Percentiles rank a stretch among this genome's conserved stretches.
phyloP scores from a whole-genome alignment of 257 asterid species.

The Solanum gracilifrons region DNA sequence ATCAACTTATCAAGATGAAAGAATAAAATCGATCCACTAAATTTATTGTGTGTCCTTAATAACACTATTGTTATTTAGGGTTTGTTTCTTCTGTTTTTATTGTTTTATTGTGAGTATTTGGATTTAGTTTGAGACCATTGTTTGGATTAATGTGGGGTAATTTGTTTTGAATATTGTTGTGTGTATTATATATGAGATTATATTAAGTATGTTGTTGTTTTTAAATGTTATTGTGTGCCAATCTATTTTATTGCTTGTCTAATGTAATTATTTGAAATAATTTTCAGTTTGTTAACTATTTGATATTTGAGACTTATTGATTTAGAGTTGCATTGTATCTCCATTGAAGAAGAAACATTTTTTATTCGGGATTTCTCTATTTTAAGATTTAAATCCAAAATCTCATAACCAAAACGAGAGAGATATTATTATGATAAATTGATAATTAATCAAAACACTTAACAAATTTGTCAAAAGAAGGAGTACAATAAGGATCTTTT shows the following conservation, averaged over 20 bases:
- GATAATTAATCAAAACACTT: neutral
- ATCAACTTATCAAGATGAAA: no score
- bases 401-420: accelerated
- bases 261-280: neutral
- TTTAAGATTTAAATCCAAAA: neutral
- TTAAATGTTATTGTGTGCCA: neutral
- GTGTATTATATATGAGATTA: neutral
- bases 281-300: neutral
- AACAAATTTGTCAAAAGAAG: neutral
- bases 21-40: no score
- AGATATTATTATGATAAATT: neutral
- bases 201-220: neutral
- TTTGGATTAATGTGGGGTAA: neutral
- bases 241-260: neutral
- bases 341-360: neutral
- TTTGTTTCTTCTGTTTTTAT: neutral
- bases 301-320: neutral
- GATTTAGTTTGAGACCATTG: neutral
- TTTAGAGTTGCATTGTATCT: neutral
- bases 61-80: neutral
- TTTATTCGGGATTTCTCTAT: neutral
- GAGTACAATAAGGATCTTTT: neutral
- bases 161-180: neutral
- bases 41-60: no score
- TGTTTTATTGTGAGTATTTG: neutral